Evolutionary conservation across 2,329 filamentous ascomycete species (phyloP).

Genomic region (Rutstroemia sp.): DNA sequence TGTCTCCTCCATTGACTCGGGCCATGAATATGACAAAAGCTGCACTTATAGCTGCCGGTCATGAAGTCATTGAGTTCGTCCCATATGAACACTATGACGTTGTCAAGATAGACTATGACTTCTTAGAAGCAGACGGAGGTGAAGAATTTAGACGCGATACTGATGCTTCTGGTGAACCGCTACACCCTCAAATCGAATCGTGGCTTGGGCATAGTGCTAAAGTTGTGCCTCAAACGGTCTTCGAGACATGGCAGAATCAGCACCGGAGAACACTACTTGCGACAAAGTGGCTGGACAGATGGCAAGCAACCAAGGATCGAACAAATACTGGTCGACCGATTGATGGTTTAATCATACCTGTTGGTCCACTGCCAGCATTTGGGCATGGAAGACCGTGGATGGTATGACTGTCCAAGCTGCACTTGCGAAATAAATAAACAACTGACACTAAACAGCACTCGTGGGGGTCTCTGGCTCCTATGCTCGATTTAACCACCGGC

Average conservation of each 20-base stretch:
- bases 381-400: conserved; percentile 4
- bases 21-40: background rate
- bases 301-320: conserved; percentile 13
- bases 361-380: conserved; percentile 11
- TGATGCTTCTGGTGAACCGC: conserved; percentile 21
- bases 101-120: background rate
- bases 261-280: conserved; percentile 16
- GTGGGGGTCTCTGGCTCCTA: conserved; percentile 7
- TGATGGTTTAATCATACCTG: conserved; percentile 11
- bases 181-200: conserved; percentile 16
- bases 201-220: conserved; percentile 16
- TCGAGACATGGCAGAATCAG: conserved; percentile 24
- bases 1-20: background rate
- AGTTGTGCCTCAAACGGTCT: conserved; percentile 16
- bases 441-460: background rate
- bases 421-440: background rate
- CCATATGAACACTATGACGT: background rate
- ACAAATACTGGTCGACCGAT: conserved; percentile 10
- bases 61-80: background rate
- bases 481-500: conserved; percentile 21
- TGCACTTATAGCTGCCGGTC: background rate
- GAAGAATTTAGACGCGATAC: conserved; percentile 20
- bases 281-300: conserved; percentile 19
- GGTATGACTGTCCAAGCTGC: background rate
- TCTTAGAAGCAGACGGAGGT: conserved; percentile 5